Evolutionary conservation across 148 eudicot species (phyloP).

Genomic region (Silene conica): DNA sequence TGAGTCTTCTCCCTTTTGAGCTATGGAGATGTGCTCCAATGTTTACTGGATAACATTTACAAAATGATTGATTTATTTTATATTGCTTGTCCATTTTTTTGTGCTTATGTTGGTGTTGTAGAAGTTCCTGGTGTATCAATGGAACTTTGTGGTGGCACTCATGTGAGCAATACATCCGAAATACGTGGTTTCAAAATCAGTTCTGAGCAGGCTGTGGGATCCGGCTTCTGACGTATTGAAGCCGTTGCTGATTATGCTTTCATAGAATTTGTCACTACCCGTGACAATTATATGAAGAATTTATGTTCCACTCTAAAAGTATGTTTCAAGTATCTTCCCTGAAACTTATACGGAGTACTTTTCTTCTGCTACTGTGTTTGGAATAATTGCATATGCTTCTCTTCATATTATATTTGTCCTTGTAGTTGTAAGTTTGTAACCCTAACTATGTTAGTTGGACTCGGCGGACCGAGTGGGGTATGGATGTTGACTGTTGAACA

Average conservation of each 20-base stretch:
- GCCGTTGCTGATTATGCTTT: conserved; percentile 99
- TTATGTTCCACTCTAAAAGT: conserved; percentile 93
- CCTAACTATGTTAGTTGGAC: neutral
- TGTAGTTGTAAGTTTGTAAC: neutral
- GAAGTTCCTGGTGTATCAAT: conserved; percentile 98
- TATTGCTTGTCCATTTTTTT: neutral
- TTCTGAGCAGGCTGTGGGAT: conserved; percentile 92
- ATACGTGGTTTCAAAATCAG: conserved; percentile 94
- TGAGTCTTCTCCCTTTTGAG: conserved; percentile 11
- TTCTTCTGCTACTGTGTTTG: neutral
- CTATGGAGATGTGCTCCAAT: neutral
- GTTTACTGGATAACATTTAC: conserved; percentile 16
- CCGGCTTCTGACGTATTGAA: conserved; percentile 94
- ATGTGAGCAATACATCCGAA: conserved; percentile 81
- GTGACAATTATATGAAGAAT: conserved; percentile 88
- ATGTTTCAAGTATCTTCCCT: conserved; percentile 16
- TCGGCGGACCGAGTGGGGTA: neutral
- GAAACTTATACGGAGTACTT: neutral
- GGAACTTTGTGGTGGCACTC: conserved; percentile 98
- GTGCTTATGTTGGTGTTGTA: conserved; percentile 80
- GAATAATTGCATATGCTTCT: neutral
- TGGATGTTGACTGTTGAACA: neutral
- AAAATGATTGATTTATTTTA: too few species aligned
- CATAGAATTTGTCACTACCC: conserved; percentile 61
- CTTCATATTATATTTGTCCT: neutral